Evolutionary conservation across 371 early-diverging fungal species (phyloP).

Genomic region (Entomophthora muscae): DNA sequence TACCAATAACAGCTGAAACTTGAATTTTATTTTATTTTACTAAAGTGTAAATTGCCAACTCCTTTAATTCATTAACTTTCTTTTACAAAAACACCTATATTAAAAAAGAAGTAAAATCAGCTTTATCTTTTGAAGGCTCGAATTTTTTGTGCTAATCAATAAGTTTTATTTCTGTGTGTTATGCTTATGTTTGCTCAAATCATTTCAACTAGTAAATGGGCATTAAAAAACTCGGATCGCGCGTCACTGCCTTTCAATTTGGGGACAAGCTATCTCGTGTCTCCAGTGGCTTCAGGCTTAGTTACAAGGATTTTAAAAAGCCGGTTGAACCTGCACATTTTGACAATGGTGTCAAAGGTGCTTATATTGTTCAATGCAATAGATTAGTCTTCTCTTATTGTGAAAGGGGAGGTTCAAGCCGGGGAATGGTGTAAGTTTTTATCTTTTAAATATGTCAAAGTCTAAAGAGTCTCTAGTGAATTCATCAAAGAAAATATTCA

Average conservation of each 20-base stretch:
- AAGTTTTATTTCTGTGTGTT: too few species aligned
- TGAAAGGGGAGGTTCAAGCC: slow-evolving; percentile 66
- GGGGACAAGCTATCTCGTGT: not conserved
- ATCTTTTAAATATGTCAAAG: not conserved
- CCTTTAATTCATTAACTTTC: too few species aligned
- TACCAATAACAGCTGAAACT: too few species aligned
- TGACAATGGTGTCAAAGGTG: slow-evolving; percentile 57
- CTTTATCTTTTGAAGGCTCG: too few species aligned
- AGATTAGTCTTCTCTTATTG: slow-evolving; percentile 71
- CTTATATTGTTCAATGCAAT: slow-evolving; percentile 61
- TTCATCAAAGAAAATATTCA: slow-evolving; percentile 46
- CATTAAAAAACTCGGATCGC: not conserved
- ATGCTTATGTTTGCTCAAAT: not conserved
- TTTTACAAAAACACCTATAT: too few species aligned
- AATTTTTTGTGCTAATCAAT: too few species aligned
- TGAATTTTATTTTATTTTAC: too few species aligned
- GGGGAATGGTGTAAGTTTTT: slow-evolving; percentile 49
- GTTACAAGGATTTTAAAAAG: slow-evolving; percentile 1
- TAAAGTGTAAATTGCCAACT: too few species aligned
- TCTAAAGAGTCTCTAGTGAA: slow-evolving; percentile 21
- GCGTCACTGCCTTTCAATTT: not conserved
- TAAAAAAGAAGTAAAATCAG: too few species aligned
- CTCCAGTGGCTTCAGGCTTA: not conserved
- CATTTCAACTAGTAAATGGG: not conserved
- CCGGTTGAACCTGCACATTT: slow-evolving; percentile 19